Evolutionary conservation across 2,329 filamentous ascomycete species (phyloP).

Genomic region (Tympanopsis confertula): DNA sequence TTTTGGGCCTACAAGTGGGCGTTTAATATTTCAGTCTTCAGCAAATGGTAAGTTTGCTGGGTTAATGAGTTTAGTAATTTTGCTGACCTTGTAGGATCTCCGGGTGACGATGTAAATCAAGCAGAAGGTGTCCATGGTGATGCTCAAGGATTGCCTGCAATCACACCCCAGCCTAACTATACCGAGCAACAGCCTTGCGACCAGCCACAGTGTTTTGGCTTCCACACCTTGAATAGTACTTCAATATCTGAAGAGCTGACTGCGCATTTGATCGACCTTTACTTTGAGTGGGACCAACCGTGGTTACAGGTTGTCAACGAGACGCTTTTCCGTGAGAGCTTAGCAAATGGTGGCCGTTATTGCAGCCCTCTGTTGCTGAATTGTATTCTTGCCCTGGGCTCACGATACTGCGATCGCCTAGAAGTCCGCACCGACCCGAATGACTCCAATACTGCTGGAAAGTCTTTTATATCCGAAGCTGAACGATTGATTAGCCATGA

Average conservation of each 20-base stretch:
- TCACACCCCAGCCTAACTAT: too few species aligned
- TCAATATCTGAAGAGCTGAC: conserved; percentile 9
- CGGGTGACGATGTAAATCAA: too few species aligned
- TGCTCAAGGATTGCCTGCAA: too few species aligned
- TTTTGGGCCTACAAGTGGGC: neutral
- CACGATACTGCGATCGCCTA: conserved; percentile 10
- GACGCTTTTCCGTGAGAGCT: conserved; percentile 7
- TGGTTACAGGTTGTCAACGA: conserved; percentile 14
- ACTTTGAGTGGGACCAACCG: conserved; percentile 13
- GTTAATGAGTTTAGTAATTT: too few species aligned
- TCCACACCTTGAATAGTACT: too few species aligned
- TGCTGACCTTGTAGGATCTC: too few species aligned
- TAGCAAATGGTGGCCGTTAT: conserved; percentile 6
- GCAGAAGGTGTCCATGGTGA: too few species aligned
- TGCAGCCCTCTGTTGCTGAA: conserved; percentile 10
- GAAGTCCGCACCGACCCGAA: conserved; percentile 8
- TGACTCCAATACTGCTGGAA: conserved; percentile 9
- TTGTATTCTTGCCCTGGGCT: conserved; percentile 9
- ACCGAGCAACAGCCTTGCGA: too few species aligned
- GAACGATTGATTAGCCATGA: conserved; percentile 10
- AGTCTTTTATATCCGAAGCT: conserved; percentile 9
- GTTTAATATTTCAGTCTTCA: neutral
- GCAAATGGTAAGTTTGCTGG: too few species aligned
- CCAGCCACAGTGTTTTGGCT: too few species aligned
- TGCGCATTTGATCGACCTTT: conserved; percentile 12